These are phyloP conservation scores for Calonectria naviculata DNA, from an alignment of 2,329 filamentous ascomycete genomes.

Conservation along the genomic window DNA sequence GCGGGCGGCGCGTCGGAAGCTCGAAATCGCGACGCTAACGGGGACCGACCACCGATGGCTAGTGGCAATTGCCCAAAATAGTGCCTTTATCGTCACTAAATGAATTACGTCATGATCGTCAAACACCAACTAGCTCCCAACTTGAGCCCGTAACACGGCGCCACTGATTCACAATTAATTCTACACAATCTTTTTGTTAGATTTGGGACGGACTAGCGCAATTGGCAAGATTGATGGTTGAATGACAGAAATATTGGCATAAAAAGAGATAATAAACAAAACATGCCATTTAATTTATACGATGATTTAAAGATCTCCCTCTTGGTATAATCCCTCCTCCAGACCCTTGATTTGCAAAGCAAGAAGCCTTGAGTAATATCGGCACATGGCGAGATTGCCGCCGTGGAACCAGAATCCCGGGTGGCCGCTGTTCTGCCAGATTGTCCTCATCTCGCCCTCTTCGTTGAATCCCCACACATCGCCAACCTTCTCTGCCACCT, in stretches of 20 bases:
- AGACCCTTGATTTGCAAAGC: conserved; percentile 64
- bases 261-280: no score
- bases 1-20: not conserved
- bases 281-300: not conserved
- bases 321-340: conserved; percentile 50
- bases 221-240: not conserved
- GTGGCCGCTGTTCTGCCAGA: conserved; percentile 71
- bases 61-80: not conserved
- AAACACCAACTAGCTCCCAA: no score
- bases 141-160: not conserved
- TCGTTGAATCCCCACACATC: conserved; percentile 73
- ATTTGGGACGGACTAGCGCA: not conserved
- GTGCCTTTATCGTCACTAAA: not conserved
- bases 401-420: conserved; percentile 75
- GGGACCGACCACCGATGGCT: not conserved
- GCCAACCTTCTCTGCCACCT: conserved; percentile 66
- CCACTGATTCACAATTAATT: not conserved
- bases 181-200: not conserved
- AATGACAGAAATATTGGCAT: not conserved
- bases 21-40: not conserved
- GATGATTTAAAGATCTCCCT: conserved; percentile 42
- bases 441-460: conserved; percentile 65
- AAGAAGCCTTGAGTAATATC: conserved; percentile 67
- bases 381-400: conserved; percentile 71
- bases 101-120: not conserved